Evolutionary conservation across 805 yeast species (phyloP).

Genomic region (Hanseniaspora taiwanica): DNA sequence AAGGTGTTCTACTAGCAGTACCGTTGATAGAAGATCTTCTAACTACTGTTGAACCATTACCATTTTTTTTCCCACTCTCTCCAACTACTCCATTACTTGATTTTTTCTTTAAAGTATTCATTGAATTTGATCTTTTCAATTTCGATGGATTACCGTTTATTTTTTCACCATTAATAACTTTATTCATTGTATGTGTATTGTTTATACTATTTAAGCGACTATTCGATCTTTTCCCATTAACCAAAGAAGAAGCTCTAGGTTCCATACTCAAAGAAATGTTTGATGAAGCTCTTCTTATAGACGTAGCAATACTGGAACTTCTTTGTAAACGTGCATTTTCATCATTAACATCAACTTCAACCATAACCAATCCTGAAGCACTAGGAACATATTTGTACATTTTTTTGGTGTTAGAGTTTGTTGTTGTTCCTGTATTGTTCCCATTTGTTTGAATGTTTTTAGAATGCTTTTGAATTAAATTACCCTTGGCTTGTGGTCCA

Average conservation of each 20-base stretch:
- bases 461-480: slow-evolving; percentile 19
- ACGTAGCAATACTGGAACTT: slow-evolving; percentile 3
- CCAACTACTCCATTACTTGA: not conserved
- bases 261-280: not conserved
- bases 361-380: slow-evolving; percentile 51
- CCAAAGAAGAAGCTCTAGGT: not conserved
- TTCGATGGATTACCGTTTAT: not conserved
- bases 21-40: too few species aligned
- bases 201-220: not conserved
- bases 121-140: not conserved
- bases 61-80: too few species aligned
- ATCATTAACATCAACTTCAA: slow-evolving; percentile 47
- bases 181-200: not conserved
- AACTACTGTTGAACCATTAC: too few species aligned
- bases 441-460: slow-evolving; percentile 11
- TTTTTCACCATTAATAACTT: not conserved
- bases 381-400: slow-evolving; percentile 64
- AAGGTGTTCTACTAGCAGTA: not conserved
- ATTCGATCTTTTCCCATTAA: not conserved
- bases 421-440: too few species aligned
- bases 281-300: slow-evolving; percentile 9
- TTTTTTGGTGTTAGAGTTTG: slow-evolving; percentile 26
- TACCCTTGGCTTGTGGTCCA: slow-evolving; percentile 16
- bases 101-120: not conserved
- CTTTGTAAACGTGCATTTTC: slow-evolving; percentile 5